Conservation (phyloP, 106 monocot genomes). For the Chionographis japonica region DNA sequence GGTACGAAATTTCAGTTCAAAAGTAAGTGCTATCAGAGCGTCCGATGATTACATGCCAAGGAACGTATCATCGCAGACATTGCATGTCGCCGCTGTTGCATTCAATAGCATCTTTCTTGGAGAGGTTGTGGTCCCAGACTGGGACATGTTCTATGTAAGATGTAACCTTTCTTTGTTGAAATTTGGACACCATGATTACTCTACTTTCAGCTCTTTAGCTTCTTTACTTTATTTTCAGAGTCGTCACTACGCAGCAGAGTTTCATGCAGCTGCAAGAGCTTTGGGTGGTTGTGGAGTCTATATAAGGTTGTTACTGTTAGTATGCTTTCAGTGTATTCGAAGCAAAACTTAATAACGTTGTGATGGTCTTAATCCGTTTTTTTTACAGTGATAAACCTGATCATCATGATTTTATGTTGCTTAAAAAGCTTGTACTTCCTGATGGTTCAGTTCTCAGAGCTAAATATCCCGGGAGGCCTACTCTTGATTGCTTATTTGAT, state of each 20-base stretch:
- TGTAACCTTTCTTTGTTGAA: background rate
- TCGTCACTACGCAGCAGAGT: constrained; percentile 38
- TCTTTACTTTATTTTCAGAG: constrained; percentile 27
- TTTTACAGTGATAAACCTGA: constrained; percentile 39
- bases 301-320: constrained; percentile 17
- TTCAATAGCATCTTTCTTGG: constrained; percentile 47
- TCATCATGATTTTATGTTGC: constrained; percentile 39
- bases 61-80: constrained; percentile 29
- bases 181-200: background rate
- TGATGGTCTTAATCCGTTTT: background rate
- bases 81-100: constrained; percentile 43
- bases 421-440: constrained; percentile 41
- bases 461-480: constrained; percentile 46
- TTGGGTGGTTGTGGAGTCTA: constrained; percentile 52
- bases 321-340: background rate
- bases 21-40: constrained; percentile 41
- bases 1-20: constrained; percentile 27
- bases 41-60: constrained; percentile 46
- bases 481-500: constrained; percentile 38
- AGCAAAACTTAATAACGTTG: background rate
- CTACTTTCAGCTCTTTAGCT: background rate
- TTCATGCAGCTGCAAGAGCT: constrained; percentile 48
- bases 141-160: constrained; percentile 65
- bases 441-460: constrained; percentile 46
- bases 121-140: constrained; percentile 44